A percentile compares a stretch with the other conserved stretches of the same genome.
These are phyloP conservation scores for Acanthamoeba comandoni DNA, from an alignment of 208 protist species.

Conservation along the genomic window DNA sequence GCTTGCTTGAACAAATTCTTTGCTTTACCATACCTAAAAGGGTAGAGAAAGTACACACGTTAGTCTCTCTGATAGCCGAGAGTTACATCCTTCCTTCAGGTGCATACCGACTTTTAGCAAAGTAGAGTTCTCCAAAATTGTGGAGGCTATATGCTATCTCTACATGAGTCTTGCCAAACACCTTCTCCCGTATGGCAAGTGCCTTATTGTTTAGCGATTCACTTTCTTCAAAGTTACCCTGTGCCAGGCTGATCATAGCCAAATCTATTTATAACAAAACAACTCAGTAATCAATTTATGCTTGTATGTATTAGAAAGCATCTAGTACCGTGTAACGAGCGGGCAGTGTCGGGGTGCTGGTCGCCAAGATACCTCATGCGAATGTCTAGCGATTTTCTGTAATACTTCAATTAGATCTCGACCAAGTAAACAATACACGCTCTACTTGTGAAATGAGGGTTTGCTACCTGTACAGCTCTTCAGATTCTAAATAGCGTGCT, in stretches of 20 bases:
- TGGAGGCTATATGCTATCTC: constrained; percentile 75
- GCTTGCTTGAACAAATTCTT: constrained; percentile 68
- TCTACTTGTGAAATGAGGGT: too few relatives aligned
- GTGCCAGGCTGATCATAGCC: constrained; percentile 72
- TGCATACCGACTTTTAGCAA: constrained; percentile 37
- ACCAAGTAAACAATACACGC: too few relatives aligned
- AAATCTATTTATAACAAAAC: constrained; percentile 1
- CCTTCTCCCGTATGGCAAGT: constrained; percentile 70
- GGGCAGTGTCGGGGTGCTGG: constrained; percentile 68
- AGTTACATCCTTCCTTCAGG: too few relatives aligned
- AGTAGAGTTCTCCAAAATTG: constrained; percentile 72
- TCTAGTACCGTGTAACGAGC: constrained; percentile 39
- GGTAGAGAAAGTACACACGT: too few relatives aligned
- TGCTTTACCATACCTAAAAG: constrained; percentile 29
- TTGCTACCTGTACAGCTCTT: constrained; percentile 23
- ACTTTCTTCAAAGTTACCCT: constrained; percentile 61
- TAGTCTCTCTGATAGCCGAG: too few relatives aligned
- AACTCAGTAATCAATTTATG: neutral
- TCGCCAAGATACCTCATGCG: constrained; percentile 53
- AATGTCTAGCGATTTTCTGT: constrained; percentile 53
- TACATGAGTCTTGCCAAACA: constrained; percentile 76
- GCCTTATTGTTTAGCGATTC: constrained; percentile 60
- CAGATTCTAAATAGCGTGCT: constrained; percentile 53
- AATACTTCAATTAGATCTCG: too few relatives aligned
- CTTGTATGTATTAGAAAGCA: neutral